Percentiles rank a stretch among this genome's conserved stretches.
phyloP scores from a whole-genome alignment of 805 yeast genomes.

The Blastobotrys terrestris region DNA sequence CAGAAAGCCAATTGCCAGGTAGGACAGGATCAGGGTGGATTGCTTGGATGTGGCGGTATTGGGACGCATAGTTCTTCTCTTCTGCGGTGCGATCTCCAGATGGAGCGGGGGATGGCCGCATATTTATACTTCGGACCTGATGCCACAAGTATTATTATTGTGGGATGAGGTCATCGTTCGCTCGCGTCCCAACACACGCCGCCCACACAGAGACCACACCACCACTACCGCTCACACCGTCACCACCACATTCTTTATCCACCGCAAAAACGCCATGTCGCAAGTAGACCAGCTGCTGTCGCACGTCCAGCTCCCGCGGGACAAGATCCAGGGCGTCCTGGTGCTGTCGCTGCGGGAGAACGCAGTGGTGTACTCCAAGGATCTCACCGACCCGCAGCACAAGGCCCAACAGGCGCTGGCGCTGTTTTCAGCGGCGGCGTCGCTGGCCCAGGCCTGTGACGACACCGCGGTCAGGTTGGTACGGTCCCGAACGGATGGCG shows the following conservation, averaged over 20 bases:
- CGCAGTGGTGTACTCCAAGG: conserved; percentile 1
- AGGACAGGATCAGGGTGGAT: conserved; percentile 1
- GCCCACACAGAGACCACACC: neutral
- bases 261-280: neutral
- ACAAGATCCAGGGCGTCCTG: conserved; percentile 2
- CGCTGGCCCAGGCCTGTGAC: neutral
- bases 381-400: neutral
- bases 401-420: conserved; percentile 1
- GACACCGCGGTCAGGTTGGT: conserved; percentile 4
- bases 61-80: neutral
- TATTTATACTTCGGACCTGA: neutral
- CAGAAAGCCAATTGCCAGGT: neutral
- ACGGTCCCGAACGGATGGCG: conserved; percentile 1
- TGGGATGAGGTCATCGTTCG: neutral
- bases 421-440: conserved; percentile 1
- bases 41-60: neutral
- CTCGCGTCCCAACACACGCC: neutral
- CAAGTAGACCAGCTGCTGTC: conserved; percentile 1
- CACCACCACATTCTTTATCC: no score
- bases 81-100: neutral
- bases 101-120: neutral
- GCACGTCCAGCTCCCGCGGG: conserved; percentile 1
- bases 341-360: conserved; percentile 3
- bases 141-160: neutral
- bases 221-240: no score